phyloP scores from a whole-genome alignment of 306 rosid species.

The Prosopis cineraria region DNA sequence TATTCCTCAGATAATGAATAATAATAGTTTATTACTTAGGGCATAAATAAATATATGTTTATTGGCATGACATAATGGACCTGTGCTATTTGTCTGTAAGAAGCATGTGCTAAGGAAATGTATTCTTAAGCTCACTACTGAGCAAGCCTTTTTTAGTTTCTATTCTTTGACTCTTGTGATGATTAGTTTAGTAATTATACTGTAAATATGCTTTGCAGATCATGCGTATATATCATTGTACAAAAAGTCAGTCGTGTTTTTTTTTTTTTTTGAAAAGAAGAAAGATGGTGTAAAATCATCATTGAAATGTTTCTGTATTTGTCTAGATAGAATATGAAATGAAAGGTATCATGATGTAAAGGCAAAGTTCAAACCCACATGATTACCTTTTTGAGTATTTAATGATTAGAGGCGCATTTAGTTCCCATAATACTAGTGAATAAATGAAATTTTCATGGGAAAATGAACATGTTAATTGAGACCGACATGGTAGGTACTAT shows the following conservation, averaged over 20 bases:
- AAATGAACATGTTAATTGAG: constrained; percentile 4
- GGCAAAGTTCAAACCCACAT: background rate
- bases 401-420: background rate
- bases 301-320: background rate
- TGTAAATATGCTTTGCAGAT: background rate
- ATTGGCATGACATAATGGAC: constrained; percentile 3
- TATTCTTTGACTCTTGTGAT: background rate
- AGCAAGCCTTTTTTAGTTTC: background rate
- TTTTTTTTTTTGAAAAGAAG: no score
- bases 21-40: background rate
- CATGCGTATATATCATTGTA: background rate
- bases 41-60: background rate
- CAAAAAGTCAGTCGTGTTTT: no score
- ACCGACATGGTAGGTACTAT: constrained; percentile 48
- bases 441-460: no score
- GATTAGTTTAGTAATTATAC: background rate
- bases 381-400: background rate
- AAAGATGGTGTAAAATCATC: background rate
- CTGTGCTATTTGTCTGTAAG: constrained; percentile 8
- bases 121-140: background rate
- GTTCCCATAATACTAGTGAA: background rate
- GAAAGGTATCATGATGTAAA: background rate
- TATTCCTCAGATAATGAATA: background rate
- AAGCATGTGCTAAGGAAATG: background rate
- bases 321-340: no score